These are phyloP conservation scores for Geotrichum ghanense DNA, from an alignment of 805 yeast genomes.

Conservation along the genomic window DNA sequence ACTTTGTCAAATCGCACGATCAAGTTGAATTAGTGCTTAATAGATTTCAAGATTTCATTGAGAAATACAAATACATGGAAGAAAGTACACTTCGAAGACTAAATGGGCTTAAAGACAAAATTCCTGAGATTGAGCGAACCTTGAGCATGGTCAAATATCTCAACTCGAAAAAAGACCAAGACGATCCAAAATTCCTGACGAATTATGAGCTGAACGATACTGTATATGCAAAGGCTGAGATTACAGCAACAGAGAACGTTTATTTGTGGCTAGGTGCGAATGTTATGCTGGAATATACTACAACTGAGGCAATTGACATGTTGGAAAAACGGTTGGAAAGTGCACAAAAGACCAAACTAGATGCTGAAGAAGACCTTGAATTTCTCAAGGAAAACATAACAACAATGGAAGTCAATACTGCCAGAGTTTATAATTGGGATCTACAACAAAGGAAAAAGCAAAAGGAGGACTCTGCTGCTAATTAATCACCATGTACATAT, in stretches of 20 bases:
- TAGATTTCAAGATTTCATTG: constrained; percentile 56
- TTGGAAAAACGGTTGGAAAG: constrained; percentile 48
- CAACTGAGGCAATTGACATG: constrained; percentile 73
- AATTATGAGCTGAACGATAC: constrained; percentile 92
- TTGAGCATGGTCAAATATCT: constrained; percentile 59
- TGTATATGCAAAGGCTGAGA: constrained; percentile 68
- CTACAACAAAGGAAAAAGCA: constrained; percentile 18
- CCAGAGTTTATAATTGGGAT: constrained; percentile 42
- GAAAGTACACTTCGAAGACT: constrained; percentile 30
- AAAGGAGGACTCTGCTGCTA: no score
- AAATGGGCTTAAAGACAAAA: constrained; percentile 45
- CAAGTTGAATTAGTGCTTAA: constrained; percentile 62
- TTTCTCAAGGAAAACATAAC: constrained; percentile 82
- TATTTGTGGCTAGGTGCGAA: constrained; percentile 97
- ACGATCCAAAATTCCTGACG: constrained; percentile 42
- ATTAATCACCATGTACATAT: no score
- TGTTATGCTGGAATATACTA: constrained; percentile 89
- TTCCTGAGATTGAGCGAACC: constrained; percentile 91
- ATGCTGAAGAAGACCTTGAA: constrained; percentile 75
- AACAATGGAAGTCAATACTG: constrained; percentile 96
- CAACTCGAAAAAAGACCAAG: constrained; percentile 33
- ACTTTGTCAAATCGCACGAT: constrained; percentile 51
- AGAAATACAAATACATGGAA: constrained; percentile 78
- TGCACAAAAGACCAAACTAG: constrained; percentile 46
- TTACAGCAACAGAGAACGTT: constrained; percentile 56